phyloP scores from a whole-genome alignment of 1,284 basidiomycete species.

The Somion occarium region DNA sequence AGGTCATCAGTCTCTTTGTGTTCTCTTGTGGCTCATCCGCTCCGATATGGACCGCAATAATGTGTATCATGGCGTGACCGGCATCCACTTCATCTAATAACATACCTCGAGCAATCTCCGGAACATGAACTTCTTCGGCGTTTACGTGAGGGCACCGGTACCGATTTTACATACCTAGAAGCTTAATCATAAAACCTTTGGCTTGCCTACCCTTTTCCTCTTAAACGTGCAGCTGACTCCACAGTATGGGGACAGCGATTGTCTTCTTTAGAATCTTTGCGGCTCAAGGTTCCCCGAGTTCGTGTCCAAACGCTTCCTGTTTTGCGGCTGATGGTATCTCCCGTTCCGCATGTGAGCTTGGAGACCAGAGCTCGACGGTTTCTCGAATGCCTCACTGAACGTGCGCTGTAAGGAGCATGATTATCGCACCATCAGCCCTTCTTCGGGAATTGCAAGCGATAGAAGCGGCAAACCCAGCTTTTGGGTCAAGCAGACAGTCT shows the following conservation, averaged over 20 bases:
- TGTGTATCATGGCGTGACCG: background rate
- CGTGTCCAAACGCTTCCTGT: background rate
- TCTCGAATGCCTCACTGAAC: conserved; percentile 7
- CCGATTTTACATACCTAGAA: conserved; percentile 5
- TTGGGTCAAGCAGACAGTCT: background rate
- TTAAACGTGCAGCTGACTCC: background rate
- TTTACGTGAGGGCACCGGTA: conserved; percentile 2
- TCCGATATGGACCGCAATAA: background rate
- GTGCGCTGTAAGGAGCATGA: conserved; percentile 6
- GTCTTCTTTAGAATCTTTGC: background rate
- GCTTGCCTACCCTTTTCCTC: background rate
- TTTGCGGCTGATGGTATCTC: conserved; percentile 7
- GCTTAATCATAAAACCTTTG: conserved; percentile 5
- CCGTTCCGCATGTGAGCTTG: background rate
- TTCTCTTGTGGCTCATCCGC: background rate
- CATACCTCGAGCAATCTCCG: conserved; percentile 1
- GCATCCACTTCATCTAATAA: background rate
- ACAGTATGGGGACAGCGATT: background rate
- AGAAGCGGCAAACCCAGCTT: background rate
- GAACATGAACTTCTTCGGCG: conserved; percentile 1
- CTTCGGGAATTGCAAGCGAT: background rate
- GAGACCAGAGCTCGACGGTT: background rate
- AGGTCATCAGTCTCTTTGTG: background rate
- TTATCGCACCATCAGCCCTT: conserved; percentile 3
- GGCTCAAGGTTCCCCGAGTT: background rate